Evolutionary conservation across 495 filamentous ascomycete species (phyloP).

Genomic region (Xylaria grammica): DNA sequence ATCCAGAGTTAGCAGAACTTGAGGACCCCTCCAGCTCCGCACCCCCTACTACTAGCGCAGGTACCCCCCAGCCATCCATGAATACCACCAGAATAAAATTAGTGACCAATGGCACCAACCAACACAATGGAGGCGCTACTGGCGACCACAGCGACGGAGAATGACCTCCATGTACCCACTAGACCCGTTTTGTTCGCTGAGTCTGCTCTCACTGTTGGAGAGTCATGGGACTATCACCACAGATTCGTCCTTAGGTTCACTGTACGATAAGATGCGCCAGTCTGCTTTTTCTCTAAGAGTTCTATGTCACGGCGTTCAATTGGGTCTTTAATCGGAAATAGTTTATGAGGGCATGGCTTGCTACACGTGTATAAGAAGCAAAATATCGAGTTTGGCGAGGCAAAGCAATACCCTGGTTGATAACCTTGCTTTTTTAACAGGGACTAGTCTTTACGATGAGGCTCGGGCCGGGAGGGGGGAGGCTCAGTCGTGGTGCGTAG

Average conservation of each 20-base stretch:
- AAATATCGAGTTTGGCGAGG: constrained; percentile 26
- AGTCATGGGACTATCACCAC: neutral
- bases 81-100: constrained; percentile 54
- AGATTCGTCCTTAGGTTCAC: neutral
- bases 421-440: constrained; percentile 20
- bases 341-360: neutral
- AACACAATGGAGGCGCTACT: constrained; percentile 46
- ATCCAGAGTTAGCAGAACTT: constrained; percentile 76
- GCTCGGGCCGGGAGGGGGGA: neutral
- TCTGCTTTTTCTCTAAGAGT: constrained; percentile 9
- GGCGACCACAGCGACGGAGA: constrained; percentile 54
- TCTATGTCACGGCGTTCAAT: constrained; percentile 21
- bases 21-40: constrained; percentile 67
- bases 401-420: constrained; percentile 34
- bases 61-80: constrained; percentile 69
- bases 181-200: constrained; percentile 1
- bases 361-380: constrained; percentile 35
- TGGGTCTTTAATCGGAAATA: constrained; percentile 10
- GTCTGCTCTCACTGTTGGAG: neutral
- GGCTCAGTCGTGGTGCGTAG: constrained; percentile 2
- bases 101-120: constrained; percentile 60
- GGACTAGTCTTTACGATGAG: neutral
- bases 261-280: constrained; percentile 8
- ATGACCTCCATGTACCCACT: constrained; percentile 24
- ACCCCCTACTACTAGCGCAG: constrained; percentile 67